A percentile compares a stretch with the other conserved stretches of the same genome.
These are phyloP conservation scores for Fusarium algeriense DNA, from an alignment of 2,329 filamentous ascomycete species.

Conservation along the genomic window DNA sequence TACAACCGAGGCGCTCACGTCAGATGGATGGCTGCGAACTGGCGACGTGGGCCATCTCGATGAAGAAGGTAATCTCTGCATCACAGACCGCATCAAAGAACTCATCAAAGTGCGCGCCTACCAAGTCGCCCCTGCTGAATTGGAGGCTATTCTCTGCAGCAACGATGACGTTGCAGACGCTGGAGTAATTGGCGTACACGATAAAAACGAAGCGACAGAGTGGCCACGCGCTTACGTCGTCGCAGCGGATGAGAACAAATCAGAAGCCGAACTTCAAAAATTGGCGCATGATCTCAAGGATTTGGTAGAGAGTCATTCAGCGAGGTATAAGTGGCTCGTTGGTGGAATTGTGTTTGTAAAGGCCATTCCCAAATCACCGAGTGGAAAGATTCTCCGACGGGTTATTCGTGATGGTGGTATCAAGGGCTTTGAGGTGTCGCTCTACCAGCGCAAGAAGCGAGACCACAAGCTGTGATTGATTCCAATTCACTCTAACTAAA, in stretches of 20 bases:
- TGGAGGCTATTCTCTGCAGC: constrained; percentile 54
- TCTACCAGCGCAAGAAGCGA: constrained; percentile 46
- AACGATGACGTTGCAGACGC: constrained; percentile 68
- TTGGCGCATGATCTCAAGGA: constrained; percentile 66
- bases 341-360: constrained; percentile 79
- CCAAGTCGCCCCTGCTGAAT: constrained; percentile 69
- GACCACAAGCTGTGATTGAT: constrained; percentile 34
- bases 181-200: constrained; percentile 72
- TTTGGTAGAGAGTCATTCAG: constrained; percentile 70
- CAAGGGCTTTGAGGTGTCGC: constrained; percentile 47
- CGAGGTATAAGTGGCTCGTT: constrained; percentile 74
- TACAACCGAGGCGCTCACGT: constrained; percentile 54
- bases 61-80: constrained; percentile 67
- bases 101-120: constrained; percentile 72
- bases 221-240: constrained; percentile 74
- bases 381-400: constrained; percentile 62
- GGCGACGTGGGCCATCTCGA: constrained; percentile 76
- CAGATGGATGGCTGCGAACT: constrained; percentile 77
- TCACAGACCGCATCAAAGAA: constrained; percentile 80
- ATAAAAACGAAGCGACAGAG: constrained; percentile 70
- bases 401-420: constrained; percentile 58
- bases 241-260: constrained; percentile 38
- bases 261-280: constrained; percentile 56
- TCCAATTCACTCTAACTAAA: neutral
- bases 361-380: constrained; percentile 77